A percentile compares a stretch with the other conserved stretches of the same genome.
These are phyloP conservation scores for Boletus sp. DNA, from an alignment of 768 basidiomycete species.

Conservation along the genomic window DNA sequence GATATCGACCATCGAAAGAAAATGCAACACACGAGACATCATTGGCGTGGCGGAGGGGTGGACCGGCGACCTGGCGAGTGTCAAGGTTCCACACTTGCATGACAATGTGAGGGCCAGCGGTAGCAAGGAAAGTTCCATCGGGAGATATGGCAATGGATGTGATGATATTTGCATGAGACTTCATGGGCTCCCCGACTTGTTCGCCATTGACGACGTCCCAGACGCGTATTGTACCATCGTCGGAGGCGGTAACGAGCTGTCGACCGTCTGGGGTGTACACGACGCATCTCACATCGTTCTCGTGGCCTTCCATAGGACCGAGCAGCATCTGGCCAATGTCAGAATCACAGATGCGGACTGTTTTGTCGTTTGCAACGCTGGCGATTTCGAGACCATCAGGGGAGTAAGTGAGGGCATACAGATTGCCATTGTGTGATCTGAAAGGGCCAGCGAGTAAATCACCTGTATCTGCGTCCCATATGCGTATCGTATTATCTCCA, in stretches of 20 bases:
- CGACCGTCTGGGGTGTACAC: conserved; percentile 30
- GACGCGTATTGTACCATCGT: conserved; percentile 30
- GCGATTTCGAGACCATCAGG: conserved; percentile 31
- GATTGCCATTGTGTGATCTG: conserved; percentile 30
- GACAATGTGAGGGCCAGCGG: conserved; percentile 29
- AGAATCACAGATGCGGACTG: conserved; percentile 30
- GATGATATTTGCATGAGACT: conserved; percentile 27
- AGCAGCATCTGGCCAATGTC: conserved; percentile 37
- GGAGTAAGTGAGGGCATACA: conserved; percentile 38
- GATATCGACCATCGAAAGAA: conserved; percentile 27
- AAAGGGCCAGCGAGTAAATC: conserved; percentile 26
- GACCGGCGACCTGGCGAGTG: conserved; percentile 17
- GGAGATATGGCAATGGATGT: conserved; percentile 32
- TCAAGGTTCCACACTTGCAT: conserved; percentile 32
- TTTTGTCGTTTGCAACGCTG: conserved; percentile 30
- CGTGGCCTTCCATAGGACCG: conserved; percentile 27
- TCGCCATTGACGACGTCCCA: conserved; percentile 29
- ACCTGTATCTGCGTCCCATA: conserved; percentile 32
- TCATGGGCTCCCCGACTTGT: conserved; percentile 31
- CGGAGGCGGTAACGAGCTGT: conserved; percentile 26
- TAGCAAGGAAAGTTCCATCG: conserved; percentile 29
- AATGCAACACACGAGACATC: conserved; percentile 34
- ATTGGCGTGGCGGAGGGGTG: conserved; percentile 26
- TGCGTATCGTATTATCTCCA: conserved; percentile 30
- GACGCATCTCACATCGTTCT: conserved; percentile 29